These are phyloP conservation scores for Penicillium sp. DNA, from an alignment of 2,329 filamentous ascomycete genomes.

Conservation along the genomic window DNA sequence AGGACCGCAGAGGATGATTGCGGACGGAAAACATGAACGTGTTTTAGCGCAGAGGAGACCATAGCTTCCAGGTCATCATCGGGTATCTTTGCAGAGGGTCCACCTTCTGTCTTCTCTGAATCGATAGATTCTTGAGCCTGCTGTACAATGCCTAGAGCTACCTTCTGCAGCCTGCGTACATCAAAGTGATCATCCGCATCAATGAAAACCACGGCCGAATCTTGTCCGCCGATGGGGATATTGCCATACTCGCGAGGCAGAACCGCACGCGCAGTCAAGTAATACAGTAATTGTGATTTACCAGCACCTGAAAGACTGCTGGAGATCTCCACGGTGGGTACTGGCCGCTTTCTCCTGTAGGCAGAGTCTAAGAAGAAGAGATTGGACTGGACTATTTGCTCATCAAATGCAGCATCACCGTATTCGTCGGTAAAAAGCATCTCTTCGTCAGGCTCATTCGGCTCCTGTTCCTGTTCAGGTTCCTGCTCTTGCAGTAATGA, in stretches of 20 bases:
- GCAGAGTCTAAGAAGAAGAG: conserved; percentile 8
- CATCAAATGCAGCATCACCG: not conserved
- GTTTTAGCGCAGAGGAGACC: conserved; percentile 46
- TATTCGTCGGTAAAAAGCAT: conserved; percentile 13
- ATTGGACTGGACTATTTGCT: not conserved
- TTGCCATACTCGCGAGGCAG: conserved; percentile 44
- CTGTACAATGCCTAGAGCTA: conserved; percentile 30
- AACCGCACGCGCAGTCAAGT: conserved; percentile 52
- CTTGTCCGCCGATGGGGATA: conserved; percentile 44
- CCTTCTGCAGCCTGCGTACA: conserved; percentile 44
- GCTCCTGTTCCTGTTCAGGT: not conserved
- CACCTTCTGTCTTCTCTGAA: not conserved
- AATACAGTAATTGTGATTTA: conserved; percentile 61
- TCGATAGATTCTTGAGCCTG: conserved; percentile 11
- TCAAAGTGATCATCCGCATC: conserved; percentile 58
- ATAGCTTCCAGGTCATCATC: conserved; percentile 24
- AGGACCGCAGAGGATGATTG: conserved; percentile 53
- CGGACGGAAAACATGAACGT: conserved; percentile 61
- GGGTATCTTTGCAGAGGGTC: not conserved
- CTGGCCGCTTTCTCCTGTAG: conserved; percentile 6
- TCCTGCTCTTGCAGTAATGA: not conserved
- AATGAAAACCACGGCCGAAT: conserved; percentile 54
- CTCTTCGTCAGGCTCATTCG: conserved; percentile 10
- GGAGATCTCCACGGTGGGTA: conserved; percentile 54
- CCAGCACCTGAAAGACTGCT: conserved; percentile 53